phyloP scores from a whole-genome alignment of 768 basidiomycete species.

The Rhodosporidiobolus odoratus region DNA sequence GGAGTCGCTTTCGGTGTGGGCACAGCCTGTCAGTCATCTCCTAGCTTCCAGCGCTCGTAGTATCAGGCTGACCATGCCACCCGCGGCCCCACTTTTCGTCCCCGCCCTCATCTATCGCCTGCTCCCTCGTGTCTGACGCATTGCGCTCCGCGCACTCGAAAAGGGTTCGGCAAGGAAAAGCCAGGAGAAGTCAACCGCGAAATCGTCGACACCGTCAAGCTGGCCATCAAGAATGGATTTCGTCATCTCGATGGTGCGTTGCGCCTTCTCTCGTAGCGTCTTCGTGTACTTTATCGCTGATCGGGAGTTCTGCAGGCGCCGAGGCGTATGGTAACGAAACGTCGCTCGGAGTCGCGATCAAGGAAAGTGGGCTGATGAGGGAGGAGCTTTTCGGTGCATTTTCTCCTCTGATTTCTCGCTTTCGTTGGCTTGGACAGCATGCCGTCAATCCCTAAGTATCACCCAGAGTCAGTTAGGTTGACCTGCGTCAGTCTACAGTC shows the following conservation, averaged over 20 bases:
- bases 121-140: too few relatives aligned
- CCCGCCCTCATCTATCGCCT: not conserved
- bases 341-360: constrained; percentile 44
- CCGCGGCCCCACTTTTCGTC: not conserved
- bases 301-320: constrained; percentile 2
- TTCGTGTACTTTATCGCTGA: not conserved
- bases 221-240: constrained; percentile 43
- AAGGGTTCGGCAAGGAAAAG: constrained; percentile 9
- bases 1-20: constrained; percentile 24
- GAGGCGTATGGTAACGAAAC: constrained; percentile 44
- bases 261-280: constrained; percentile 21
- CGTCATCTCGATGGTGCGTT: constrained; percentile 42
- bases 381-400: constrained; percentile 50
- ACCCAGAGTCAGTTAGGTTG: not conserved
- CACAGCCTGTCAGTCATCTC: not conserved
- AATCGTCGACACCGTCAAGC: constrained; percentile 16
- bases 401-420: too few relatives aligned
- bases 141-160: not conserved
- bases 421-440: too few relatives aligned
- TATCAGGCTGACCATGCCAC: not conserved
- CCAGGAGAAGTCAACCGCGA: not conserved
- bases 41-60: not conserved
- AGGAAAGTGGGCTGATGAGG: constrained; percentile 39
- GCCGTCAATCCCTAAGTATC: too few relatives aligned
- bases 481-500: constrained; percentile 9